These are phyloP conservation scores for Cercospora nicotianae DNA, from an alignment of 2,329 filamentous ascomycete species.

Conservation along the genomic window DNA sequence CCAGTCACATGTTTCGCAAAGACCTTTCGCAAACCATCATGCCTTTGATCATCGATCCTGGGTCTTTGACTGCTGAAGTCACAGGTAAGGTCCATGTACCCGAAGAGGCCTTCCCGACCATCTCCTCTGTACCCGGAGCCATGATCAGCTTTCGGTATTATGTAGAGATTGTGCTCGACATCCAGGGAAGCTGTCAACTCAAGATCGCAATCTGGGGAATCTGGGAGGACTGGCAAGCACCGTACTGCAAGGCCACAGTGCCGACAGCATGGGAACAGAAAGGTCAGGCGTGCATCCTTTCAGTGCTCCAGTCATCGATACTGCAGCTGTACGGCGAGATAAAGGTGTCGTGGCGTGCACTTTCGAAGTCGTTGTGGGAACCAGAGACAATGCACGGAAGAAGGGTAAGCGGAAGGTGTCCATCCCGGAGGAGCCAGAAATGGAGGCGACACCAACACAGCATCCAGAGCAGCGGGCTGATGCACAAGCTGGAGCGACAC, in stretches of 20 bases:
- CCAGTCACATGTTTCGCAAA: constrained; percentile 91
- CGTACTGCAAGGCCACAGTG: constrained; percentile 17
- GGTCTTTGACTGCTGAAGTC: constrained; percentile 73
- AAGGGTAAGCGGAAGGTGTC: constrained; percentile 50
- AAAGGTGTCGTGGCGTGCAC: constrained; percentile 87
- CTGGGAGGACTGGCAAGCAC: constrained; percentile 32
- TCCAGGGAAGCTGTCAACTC: constrained; percentile 79
- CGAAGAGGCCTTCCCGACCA: constrained; percentile 89
- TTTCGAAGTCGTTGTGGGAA: constrained; percentile 86
- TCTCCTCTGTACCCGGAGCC: constrained; percentile 80
- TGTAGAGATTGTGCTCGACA: constrained; percentile 86
- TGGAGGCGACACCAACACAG: not conserved
- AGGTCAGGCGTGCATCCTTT: constrained; percentile 22
- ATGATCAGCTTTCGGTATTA: constrained; percentile 97
- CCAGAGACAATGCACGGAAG: constrained; percentile 65
- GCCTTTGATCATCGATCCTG: constrained; percentile 83
- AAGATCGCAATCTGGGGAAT: constrained; percentile 55
- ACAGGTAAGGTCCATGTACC: constrained; percentile 83
- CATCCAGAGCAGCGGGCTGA: constrained; percentile 7
- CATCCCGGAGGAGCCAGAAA: constrained; percentile 13
- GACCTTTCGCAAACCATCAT: constrained; percentile 87
- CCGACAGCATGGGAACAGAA: constrained; percentile 15
- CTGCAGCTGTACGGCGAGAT: constrained; percentile 78
- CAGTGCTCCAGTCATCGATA: constrained; percentile 73
- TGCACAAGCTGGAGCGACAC: constrained; percentile 14